These are phyloP conservation scores for Staphylotrichum tortipilum DNA, from an alignment of 495 filamentous ascomycete species.

Conservation along the genomic window DNA sequence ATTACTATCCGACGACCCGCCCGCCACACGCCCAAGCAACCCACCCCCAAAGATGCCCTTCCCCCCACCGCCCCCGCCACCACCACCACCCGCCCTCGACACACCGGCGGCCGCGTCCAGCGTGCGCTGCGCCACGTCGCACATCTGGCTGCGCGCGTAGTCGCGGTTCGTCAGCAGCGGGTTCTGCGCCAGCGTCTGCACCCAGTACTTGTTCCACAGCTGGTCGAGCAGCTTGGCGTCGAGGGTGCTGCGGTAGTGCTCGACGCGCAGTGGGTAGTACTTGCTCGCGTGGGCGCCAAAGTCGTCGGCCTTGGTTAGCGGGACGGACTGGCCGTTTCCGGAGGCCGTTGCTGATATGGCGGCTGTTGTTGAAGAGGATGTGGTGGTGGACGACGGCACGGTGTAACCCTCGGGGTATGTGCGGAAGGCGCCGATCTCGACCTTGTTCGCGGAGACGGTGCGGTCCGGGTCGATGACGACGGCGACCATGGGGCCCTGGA, in stretches of 20 bases:
- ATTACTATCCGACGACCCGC: constrained; percentile 9
- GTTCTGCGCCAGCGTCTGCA: constrained; percentile 90
- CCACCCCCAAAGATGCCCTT: neutral
- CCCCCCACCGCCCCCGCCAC: constrained; percentile 3
- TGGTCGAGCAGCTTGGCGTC: constrained; percentile 77
- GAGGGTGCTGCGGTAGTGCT: constrained; percentile 86
- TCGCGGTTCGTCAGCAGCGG: constrained; percentile 90
- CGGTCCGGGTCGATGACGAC: constrained; percentile 97
- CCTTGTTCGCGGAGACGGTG: constrained; percentile 88
- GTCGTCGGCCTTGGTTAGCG: constrained; percentile 84
- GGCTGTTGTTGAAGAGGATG: constrained; percentile 30
- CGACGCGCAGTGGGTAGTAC: constrained; percentile 87
- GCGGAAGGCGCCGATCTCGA: constrained; percentile 95
- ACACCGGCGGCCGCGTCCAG: constrained; percentile 49
- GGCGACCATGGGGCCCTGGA: constrained; percentile 84
- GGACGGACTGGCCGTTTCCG: constrained; percentile 63
- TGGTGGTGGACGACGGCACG: constrained; percentile 15
- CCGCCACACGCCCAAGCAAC: neutral
- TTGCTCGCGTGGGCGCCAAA: constrained; percentile 85
- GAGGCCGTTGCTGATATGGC: constrained; percentile 6
- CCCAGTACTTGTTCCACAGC: constrained; percentile 99
- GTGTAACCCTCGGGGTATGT: constrained; percentile 78
- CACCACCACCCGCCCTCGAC: constrained; percentile 26
- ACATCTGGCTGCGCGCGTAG: constrained; percentile 85
- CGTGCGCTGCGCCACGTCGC: constrained; percentile 76